Base-by-base conservation (phyloP, 805 yeast genomes). In the Saccharomycopsis schoenii region DNA sequence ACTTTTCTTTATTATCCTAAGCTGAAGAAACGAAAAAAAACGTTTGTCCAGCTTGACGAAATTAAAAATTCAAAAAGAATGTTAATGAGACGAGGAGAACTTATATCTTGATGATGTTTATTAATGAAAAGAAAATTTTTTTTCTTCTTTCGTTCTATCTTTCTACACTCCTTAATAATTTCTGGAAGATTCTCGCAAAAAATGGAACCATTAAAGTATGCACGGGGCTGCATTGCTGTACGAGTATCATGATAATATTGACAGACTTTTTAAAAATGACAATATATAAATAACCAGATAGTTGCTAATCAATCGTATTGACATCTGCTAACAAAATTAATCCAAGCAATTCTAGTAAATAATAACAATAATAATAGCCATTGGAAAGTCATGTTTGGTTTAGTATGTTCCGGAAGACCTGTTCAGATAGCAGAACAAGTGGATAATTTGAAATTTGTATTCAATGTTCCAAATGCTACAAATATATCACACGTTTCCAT, bases 401-500 rank as follows among this genome's bases (percentile, higher is more conserved):
- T 86, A 24, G 82, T 86, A 56, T 85, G 90, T 70, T 85, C 90
- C 4, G 91, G 92, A 36, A 76, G 90, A 64, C 88, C 88, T 50
- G 77, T 79, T 12, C 74, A 72, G 51, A 56, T 77, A 43, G 87
- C 88, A 0, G 77, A 78, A 60, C 96, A 88, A 67, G 83, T 90
- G 5, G 93, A 85, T 43, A 75, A 79, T 9, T 78, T 80, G 62
- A 87, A 88, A 67, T 89, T 82, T 68, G 85, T 86, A 2, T 77
- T 88, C 56, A 78, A 74, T 41, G 81, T 88, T 34, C 79, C 80
- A 58, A 82, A 84, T 66, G 88, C 90, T 0, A 75, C 86, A 8
- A 80, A 78, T 55, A 78, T 87, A 52, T 86, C 91, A 55, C 96
- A 90, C 70, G 78, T 94, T 47, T 88, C 96, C 0, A 76, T 94